phyloP scores from a whole-genome alignment of 495 filamentous ascomycete genomes.

The Penicillium roqueforti region DNA sequence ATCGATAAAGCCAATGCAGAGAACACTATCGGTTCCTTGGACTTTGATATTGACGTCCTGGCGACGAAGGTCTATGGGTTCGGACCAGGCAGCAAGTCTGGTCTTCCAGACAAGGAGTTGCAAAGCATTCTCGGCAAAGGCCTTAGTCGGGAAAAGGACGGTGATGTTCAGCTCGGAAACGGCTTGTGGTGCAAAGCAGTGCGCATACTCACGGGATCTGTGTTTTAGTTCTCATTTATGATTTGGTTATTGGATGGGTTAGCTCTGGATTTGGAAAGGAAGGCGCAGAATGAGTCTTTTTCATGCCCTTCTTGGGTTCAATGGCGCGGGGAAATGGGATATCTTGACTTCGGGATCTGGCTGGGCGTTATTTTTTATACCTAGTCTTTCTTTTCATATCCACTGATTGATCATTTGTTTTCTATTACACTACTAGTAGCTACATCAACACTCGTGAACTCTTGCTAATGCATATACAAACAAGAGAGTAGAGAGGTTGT shows the following conservation, averaged over 20 bases:
- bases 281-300: not conserved
- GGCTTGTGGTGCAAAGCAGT: slow-evolving; percentile 44
- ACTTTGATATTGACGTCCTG: slow-evolving; percentile 39
- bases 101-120: slow-evolving; percentile 37
- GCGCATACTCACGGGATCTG: slow-evolving; percentile 33
- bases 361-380: slow-evolving; percentile 1
- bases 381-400: not conserved
- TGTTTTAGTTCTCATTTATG: slow-evolving; percentile 25
- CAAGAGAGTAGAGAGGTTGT: not conserved
- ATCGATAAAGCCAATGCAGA: slow-evolving; percentile 15
- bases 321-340: not conserved
- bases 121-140: slow-evolving; percentile 34
- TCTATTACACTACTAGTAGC: not conserved
- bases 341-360: not conserved
- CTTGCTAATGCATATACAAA: not conserved
- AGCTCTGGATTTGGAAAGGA: slow-evolving; percentile 2
- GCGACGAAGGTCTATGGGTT: slow-evolving; percentile 48
- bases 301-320: not conserved
- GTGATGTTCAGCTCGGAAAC: slow-evolving; percentile 28
- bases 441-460: not conserved
- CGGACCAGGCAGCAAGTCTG: slow-evolving; percentile 26
- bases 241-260: not conserved
- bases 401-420: not conserved
- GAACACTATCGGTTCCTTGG: slow-evolving; percentile 26
- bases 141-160: slow-evolving; percentile 21